phyloP scores from a whole-genome alignment of 2,329 filamentous ascomycete species.

The Fusarium setosum region DNA sequence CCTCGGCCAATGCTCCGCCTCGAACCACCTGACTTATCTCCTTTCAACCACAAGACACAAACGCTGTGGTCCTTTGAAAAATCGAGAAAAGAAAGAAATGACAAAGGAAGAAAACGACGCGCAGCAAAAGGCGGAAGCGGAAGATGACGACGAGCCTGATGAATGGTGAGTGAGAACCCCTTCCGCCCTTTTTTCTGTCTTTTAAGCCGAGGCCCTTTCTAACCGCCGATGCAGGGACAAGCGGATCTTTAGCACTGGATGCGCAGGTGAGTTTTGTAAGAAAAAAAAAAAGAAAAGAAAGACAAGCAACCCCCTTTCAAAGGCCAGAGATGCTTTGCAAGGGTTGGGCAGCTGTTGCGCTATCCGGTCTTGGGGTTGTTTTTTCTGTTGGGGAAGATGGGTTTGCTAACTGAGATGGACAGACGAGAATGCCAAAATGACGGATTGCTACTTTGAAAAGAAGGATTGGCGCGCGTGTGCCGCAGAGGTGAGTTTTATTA shows the following conservation, averaged over 20 bases:
- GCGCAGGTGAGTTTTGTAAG: constrained; percentile 71
- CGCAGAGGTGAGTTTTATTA: constrained; percentile 76
- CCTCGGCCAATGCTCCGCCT: constrained; percentile 37
- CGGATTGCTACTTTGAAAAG: constrained; percentile 95
- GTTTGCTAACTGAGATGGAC: constrained; percentile 16
- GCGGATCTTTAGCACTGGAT: constrained; percentile 96
- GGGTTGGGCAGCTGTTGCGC: background rate
- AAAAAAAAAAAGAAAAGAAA: background rate
- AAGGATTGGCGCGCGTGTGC: constrained; percentile 95
- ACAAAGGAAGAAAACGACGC: constrained; percentile 65
- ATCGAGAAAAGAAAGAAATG: constrained; percentile 48
- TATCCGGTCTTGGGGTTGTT: constrained; percentile 1
- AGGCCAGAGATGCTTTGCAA: fast-evolving
- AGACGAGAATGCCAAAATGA: constrained; percentile 93
- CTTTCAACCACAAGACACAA: constrained; percentile 12
- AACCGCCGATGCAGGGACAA: constrained; percentile 78
- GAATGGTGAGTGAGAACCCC: constrained; percentile 79
- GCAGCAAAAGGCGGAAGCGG: constrained; percentile 49
- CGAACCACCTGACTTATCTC: constrained; percentile 36
- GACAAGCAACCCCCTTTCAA: background rate
- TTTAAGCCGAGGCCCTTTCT: constrained; percentile 41
- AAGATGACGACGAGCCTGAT: constrained; percentile 83
- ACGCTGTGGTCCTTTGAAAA: background rate
- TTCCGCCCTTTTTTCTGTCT: constrained; percentile 3
- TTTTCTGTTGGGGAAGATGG: constrained; percentile 21